phyloP scores from a whole-genome alignment of 83 land plant species.

The Picea engelmannii region DNA sequence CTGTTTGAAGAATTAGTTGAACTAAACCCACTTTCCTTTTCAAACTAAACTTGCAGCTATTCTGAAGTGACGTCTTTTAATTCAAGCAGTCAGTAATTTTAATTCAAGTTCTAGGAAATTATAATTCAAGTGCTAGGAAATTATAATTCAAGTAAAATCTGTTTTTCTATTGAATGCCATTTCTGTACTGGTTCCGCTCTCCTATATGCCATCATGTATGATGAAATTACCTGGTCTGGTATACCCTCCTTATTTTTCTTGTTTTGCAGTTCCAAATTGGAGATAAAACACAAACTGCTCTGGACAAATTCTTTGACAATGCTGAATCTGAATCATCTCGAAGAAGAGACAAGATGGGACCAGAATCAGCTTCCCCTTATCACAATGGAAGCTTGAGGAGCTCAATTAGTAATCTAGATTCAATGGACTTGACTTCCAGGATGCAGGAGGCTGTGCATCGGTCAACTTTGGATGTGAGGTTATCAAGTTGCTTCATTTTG shows the following conservation, averaged over 20 bases:
- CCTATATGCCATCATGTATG: neutral
- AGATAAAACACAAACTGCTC: constrained; percentile 24
- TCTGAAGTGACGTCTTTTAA: no score
- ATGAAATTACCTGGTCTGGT: neutral
- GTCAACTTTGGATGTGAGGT: constrained; percentile 89
- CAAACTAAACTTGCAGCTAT: no score
- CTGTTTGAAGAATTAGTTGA: no score
- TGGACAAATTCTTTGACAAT: constrained; percentile 54
- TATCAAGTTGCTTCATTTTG: neutral
- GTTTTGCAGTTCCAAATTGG: neutral
- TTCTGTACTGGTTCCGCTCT: no score
- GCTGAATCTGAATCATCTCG: constrained; percentile 36
- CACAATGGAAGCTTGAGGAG: constrained; percentile 11
- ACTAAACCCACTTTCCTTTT: no score
- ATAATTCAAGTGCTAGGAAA: no score
- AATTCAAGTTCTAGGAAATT: no score
- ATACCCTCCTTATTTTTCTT: neutral
- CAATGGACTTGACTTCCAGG: constrained; percentile 60
- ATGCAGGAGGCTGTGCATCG: constrained; percentile 96
- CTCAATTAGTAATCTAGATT: constrained; percentile 35
- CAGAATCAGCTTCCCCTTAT: constrained; percentile 14
- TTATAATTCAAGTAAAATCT: no score
- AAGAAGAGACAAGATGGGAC: constrained; percentile 23
- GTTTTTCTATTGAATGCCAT: no score
- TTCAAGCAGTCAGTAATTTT: no score